phyloP scores from a whole-genome alignment of 352 stramenopile species.

The Phytophthora chlamydospora region DNA sequence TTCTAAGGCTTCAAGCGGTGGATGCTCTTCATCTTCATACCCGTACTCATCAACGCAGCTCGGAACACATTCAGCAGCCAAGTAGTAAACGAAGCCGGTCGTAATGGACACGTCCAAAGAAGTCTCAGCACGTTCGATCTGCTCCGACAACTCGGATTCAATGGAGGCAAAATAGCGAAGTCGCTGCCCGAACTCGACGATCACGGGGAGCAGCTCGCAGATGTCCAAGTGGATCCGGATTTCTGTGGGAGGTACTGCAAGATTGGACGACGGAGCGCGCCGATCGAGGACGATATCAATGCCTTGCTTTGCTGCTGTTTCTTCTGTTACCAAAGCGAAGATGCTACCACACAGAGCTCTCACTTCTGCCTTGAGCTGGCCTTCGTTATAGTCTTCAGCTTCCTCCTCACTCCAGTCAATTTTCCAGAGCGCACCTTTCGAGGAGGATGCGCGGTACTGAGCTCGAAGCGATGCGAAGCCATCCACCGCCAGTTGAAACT shows the following conservation, averaged over 20 bases:
- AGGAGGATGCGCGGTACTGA: slow-evolving; percentile 54
- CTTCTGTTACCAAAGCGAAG: slow-evolving; percentile 14
- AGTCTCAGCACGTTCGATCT: slow-evolving; percentile 30
- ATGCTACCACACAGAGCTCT: slow-evolving; percentile 28
- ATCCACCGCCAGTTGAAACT: slow-evolving; percentile 42
- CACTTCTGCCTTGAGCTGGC: slow-evolving; percentile 23
- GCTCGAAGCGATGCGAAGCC: slow-evolving; percentile 56
- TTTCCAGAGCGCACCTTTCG: slow-evolving; percentile 51
- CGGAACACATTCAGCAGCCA: slow-evolving; percentile 54
- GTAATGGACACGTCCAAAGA: slow-evolving; percentile 66
- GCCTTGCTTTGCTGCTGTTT: slow-evolving; percentile 18
- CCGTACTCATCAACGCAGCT: slow-evolving; percentile 21
- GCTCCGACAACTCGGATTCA: slow-evolving; percentile 44
- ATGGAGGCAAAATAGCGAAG: slow-evolving; percentile 54
- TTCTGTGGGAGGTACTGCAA: slow-evolving; percentile 34
- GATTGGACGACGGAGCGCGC: slow-evolving; percentile 21
- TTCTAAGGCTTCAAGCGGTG: slow-evolving; percentile 2
- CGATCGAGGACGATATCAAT: slow-evolving; percentile 63
- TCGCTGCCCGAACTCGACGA: slow-evolving; percentile 55
- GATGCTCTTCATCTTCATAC: slow-evolving; percentile 6
- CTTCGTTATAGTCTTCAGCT: background rate
- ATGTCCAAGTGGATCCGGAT: slow-evolving; percentile 67
- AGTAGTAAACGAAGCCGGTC: slow-evolving; percentile 62
- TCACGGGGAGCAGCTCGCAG: slow-evolving; percentile 56
- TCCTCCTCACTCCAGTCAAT: slow-evolving; percentile 42